These are phyloP conservation scores for Phialemoniopsis sp. DNA, from an alignment of 2,329 filamentous ascomycete genomes.

Conservation along the genomic window DNA sequence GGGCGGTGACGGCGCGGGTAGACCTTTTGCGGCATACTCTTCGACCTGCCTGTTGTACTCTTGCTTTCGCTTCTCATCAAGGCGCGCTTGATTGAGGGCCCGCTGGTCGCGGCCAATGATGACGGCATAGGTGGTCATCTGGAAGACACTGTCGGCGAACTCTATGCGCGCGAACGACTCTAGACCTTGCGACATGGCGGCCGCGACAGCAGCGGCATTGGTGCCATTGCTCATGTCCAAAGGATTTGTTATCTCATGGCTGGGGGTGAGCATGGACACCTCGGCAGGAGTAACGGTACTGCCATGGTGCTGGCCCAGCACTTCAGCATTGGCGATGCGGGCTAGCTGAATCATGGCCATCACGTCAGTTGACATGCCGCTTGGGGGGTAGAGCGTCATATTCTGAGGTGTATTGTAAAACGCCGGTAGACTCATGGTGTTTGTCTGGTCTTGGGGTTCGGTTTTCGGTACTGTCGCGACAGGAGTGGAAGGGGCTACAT, in stretches of 20 bases:
- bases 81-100: constrained; percentile 50
- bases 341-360: neutral
- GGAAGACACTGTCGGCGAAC: constrained; percentile 73
- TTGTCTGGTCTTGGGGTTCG: no score
- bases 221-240: constrained; percentile 23
- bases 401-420: no score
- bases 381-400: neutral
- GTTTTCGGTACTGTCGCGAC: no score
- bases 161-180: constrained; percentile 59
- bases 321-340: no score
- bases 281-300: constrained; percentile 3
- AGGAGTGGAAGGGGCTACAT: no score
- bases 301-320: no score
- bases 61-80: constrained; percentile 43
- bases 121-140: constrained; percentile 72
- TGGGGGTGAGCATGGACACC: constrained; percentile 15
- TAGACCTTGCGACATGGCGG: constrained; percentile 32
- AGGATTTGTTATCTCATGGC: constrained; percentile 22
- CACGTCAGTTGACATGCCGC: neutral
- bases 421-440: no score
- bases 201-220: constrained; percentile 25
- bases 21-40: constrained; percentile 40
- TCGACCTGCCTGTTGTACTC: constrained; percentile 38
- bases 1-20: constrained; percentile 47
- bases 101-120: constrained; percentile 68